phyloP scores from a whole-genome alignment of 805 yeast species.

The Saturnispora bothae region DNA sequence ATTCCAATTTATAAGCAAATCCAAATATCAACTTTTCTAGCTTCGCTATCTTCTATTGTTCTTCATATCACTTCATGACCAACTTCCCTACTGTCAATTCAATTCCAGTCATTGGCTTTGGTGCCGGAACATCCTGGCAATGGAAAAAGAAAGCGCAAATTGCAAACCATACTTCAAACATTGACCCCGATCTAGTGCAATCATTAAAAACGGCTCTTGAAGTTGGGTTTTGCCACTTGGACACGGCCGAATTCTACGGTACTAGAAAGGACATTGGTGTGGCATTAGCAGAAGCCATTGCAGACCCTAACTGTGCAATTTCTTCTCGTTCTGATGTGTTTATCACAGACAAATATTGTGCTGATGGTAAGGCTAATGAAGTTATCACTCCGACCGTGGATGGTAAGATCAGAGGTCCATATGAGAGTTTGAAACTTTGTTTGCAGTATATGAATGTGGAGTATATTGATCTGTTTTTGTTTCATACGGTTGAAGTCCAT shows the following conservation, averaged over 20 bases:
- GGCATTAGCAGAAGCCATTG: conserved; percentile 33
- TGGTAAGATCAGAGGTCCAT: conserved; percentile 30
- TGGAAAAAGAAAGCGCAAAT: conserved; percentile 23
- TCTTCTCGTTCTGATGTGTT: conserved; percentile 34
- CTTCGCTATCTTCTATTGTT: too few species aligned
- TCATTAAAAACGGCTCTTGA: conserved; percentile 37
- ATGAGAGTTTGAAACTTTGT: conserved; percentile 34
- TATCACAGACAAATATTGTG: conserved; percentile 48
- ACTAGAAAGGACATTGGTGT: conserved; percentile 52
- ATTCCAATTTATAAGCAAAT: too few species aligned
- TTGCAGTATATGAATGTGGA: conserved; percentile 37
- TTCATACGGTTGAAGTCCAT: conserved; percentile 45
- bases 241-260: conserved; percentile 54
- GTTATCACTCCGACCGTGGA: conserved; percentile 1
- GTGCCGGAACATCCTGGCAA: conserved; percentile 53
- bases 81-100: too few species aligned
- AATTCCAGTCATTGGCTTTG: conserved; percentile 29
- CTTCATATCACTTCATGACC: too few species aligned
- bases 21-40: too few species aligned
- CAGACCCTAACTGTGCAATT: conserved; percentile 18
- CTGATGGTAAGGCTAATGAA: conserved; percentile 20
- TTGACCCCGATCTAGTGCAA: conserved; percentile 30
- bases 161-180: neutral
- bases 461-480: conserved; percentile 49
- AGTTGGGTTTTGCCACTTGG: conserved; percentile 47